Evolutionary conservation across 495 filamentous ascomycete species (phyloP), one percentile per base, ranked within the genome.

Genomic region (Tuber borchii): DNA sequence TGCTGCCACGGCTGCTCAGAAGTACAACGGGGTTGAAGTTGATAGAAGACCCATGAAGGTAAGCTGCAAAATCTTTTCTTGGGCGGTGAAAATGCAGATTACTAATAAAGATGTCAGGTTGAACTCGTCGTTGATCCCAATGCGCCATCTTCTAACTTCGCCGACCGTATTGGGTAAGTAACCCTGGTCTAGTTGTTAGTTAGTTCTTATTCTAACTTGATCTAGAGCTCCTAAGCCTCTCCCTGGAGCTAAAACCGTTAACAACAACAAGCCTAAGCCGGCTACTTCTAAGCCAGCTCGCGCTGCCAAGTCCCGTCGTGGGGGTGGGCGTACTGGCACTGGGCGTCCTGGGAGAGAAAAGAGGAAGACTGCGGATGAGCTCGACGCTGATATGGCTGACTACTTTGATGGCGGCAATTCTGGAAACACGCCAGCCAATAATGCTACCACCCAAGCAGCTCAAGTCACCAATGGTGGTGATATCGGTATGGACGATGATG

Each of bases 11-110:
- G 95, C 96, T 42, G 90, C 91, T 74, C 88, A 90, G 80, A 87
- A 89, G n/a, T 87, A 95, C 74, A 95, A 97, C 80, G 93, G 93
- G 74, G 88, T 97, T 73, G 88, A 93, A 26, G 93, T 99, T 73
- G 95, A 99, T 84, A 90, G 90, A 76, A 89, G 90, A 71, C 93
- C 94, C 12, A 94, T 99, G 88, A 97, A 94, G 90, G 93, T 95
- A 85, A 73, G 85, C 51, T 71, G 20, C 16, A 69, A 31, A 17
- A 34, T 31, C 26, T 42, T 12, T 1, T 40, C 16, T n/a, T 42
- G 48, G 44, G 46, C 61, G 40, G 31, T 34, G 51, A 26, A 12
- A 65, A 17, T 74, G 42, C 16, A 20, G 71, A 10, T 48, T 44
- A 51, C 73, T 71, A 80, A 81, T 85, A 82, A 86, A 46, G 31